Percentiles rank a stretch among this genome's conserved stretches.
phyloP scores from a whole-genome alignment of 495 filamentous ascomycete species.

The Lepraria neglecta region DNA sequence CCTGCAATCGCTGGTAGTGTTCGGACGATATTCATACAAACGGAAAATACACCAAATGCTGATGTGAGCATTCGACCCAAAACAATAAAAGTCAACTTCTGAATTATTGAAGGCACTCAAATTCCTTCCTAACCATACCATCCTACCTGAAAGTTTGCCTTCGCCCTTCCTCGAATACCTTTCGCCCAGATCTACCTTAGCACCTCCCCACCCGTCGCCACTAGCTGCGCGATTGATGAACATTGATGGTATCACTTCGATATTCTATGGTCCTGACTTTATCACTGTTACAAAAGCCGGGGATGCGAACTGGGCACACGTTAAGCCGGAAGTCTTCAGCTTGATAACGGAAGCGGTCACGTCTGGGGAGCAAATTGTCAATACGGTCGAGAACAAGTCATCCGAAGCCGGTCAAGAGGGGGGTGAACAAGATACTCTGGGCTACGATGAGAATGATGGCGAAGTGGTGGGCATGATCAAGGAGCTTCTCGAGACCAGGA shows the following conservation, averaged over 20 bases:
- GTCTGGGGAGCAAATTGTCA: constrained; percentile 74
- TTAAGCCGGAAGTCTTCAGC: constrained; percentile 92
- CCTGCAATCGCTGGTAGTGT: constrained; percentile 31
- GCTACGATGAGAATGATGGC: constrained; percentile 77
- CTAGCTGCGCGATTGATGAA: constrained; percentile 82
- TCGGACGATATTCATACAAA: constrained; percentile 95
- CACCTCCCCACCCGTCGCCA: constrained; percentile 87
- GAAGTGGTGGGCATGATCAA: constrained; percentile 98
- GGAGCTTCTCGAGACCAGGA: constrained; percentile 92
- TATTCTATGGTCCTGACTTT: constrained; percentile 95
- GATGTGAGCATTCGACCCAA: constrained; percentile 51
- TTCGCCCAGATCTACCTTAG: constrained; percentile 76
- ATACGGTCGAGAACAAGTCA: constrained; percentile 54
- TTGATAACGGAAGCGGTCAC: constrained; percentile 88
- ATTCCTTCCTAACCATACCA: constrained; percentile 79
- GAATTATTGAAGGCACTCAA: constrained; percentile 58
- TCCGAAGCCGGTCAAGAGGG: constrained; percentile 51
- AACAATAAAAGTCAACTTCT: constrained; percentile 4
- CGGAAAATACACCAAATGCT: constrained; percentile 82
- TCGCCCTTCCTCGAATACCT: constrained; percentile 87
- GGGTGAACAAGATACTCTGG: constrained; percentile 58
- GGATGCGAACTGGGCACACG: constrained; percentile 84
- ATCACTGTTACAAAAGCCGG: constrained; percentile 91
- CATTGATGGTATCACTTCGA: constrained; percentile 81
- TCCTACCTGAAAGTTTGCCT: constrained; percentile 66